These are phyloP conservation scores for Penicillium argentinense DNA, from an alignment of 495 filamentous ascomycete genomes.

Conservation along the genomic window DNA sequence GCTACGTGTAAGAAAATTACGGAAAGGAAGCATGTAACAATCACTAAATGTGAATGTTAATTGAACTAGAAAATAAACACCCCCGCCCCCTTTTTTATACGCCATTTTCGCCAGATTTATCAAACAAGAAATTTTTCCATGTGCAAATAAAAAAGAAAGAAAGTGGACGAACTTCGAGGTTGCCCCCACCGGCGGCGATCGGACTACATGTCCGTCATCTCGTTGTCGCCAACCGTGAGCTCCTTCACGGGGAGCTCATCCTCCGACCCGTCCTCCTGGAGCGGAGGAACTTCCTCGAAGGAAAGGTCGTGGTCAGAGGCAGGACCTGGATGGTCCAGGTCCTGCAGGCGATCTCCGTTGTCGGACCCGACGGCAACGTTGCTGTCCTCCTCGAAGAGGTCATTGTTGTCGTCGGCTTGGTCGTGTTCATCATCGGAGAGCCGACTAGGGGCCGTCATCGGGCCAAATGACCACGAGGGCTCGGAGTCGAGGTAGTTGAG, in stretches of 20 bases:
- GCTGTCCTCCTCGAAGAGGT: slow-evolving; percentile 41
- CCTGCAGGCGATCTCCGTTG: slow-evolving; percentile 33
- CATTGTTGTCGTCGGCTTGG: slow-evolving; percentile 32
- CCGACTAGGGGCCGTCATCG: slow-evolving; percentile 9
- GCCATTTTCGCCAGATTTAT: no score
- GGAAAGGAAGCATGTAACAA: no score
- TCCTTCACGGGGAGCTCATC: slow-evolving; percentile 50
- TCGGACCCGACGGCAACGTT: slow-evolving; percentile 47
- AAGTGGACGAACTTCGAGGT: not conserved
- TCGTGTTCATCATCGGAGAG: slow-evolving; percentile 33
- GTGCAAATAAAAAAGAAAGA: not conserved
- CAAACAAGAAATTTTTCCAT: not conserved
- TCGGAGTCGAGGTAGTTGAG: slow-evolving; percentile 21
- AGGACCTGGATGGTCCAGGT: slow-evolving; percentile 23
- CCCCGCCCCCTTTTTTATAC: no score
- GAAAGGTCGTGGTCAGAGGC: slow-evolving; percentile 29
- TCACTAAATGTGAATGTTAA: no score
- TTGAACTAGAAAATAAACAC: no score
- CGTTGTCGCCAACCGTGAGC: slow-evolving; percentile 41
- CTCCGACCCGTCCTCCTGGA: slow-evolving; percentile 35
- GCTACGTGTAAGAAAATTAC: no score
- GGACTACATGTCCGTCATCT: slow-evolving; percentile 25
- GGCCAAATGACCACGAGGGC: slow-evolving; percentile 38
- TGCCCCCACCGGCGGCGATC: no score
- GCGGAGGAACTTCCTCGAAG: slow-evolving; percentile 37